Evolutionary conservation across 2,329 filamentous ascomycete species (phyloP).

Genomic region (Ophiostoma novo-ulmi): DNA sequence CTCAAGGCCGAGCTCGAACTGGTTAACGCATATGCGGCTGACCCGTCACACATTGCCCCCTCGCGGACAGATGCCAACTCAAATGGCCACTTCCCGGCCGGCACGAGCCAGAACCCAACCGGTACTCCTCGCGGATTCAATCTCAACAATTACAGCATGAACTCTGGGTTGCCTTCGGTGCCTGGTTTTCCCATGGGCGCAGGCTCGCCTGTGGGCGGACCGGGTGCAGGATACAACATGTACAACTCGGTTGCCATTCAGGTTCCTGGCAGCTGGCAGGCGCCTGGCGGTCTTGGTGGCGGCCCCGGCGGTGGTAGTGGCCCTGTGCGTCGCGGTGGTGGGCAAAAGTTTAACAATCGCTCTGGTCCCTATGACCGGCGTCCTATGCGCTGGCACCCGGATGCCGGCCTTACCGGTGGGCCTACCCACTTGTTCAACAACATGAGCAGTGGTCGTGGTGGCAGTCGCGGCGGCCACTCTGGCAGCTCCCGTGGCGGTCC

Average conservation of each 20-base stretch:
- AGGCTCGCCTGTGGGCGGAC: conserved; percentile 27
- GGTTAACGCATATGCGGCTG: conserved; percentile 89
- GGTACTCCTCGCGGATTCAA: conserved; percentile 93
- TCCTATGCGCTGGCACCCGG: conserved; percentile 46
- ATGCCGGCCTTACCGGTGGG: conserved; percentile 37
- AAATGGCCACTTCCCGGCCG: conserved; percentile 87
- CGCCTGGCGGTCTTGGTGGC: conserved; percentile 47
- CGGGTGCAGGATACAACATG: conserved; percentile 36
- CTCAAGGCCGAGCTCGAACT: conserved; percentile 80
- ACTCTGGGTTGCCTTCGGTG: conserved; percentile 53
- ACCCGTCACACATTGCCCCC: conserved; percentile 90
- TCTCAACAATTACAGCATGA: conserved; percentile 63
- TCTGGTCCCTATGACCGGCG: conserved; percentile 71
- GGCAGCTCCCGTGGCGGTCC: conserved; percentile 32
- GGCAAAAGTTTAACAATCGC: conserved; percentile 55
- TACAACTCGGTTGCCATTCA: conserved; percentile 47
- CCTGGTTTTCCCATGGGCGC: conserved; percentile 47
- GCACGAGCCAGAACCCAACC: conserved; percentile 66
- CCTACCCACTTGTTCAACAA: conserved; percentile 4
- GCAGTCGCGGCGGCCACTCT: conserved; percentile 39
- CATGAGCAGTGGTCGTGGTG: conserved; percentile 37
- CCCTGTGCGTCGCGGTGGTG: conserved; percentile 2
- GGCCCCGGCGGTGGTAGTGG: conserved; percentile 36
- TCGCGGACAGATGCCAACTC: conserved; percentile 90
- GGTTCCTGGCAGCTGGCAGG: conserved; percentile 45